These are phyloP conservation scores for Lentinula detonsa DNA, from an alignment of 768 basidiomycete genomes.

Conservation along the genomic window DNA sequence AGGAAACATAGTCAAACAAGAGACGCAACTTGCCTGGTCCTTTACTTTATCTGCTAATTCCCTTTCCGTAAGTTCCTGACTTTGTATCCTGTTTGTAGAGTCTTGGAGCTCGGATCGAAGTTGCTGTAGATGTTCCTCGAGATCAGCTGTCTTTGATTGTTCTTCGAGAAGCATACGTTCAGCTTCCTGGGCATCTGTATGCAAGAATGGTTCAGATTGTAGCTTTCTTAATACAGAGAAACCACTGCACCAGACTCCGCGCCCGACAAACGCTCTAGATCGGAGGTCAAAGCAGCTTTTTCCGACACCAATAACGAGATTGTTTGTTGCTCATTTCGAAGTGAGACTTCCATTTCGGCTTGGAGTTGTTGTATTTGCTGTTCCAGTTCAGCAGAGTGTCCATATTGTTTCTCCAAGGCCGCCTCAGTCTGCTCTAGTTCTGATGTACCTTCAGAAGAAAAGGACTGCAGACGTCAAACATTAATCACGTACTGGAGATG, in stretches of 20 bases:
- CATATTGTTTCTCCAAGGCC: constrained; percentile 27
- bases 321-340: constrained; percentile 62
- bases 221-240: not conserved
- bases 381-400: constrained; percentile 21
- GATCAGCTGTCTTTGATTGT: constrained; percentile 27
- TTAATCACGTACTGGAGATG: not conserved
- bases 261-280: constrained; percentile 51
- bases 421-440: constrained; percentile 6
- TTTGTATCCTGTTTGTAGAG: constrained; percentile 29
- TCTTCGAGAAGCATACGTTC: constrained; percentile 38
- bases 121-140: constrained; percentile 35
- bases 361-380: constrained; percentile 23
- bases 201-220: not conserved
- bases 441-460: not conserved
- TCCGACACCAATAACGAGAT: constrained; percentile 75
- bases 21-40: constrained; percentile 39
- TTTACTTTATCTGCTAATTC: constrained; percentile 45
- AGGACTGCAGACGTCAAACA: not conserved
- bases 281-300: constrained; percentile 53
- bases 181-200: constrained; percentile 37
- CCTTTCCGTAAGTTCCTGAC: constrained; percentile 46
- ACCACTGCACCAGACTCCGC: constrained; percentile 53
- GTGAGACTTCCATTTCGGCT: constrained; percentile 25
- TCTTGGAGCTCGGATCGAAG: constrained; percentile 35
- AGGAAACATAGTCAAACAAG: not conserved